Evolutionary conservation across 495 filamentous ascomycete genomes (phyloP), one percentile per base, ranked within the genome.

Genomic region (Trichoderma reesei): DNA sequence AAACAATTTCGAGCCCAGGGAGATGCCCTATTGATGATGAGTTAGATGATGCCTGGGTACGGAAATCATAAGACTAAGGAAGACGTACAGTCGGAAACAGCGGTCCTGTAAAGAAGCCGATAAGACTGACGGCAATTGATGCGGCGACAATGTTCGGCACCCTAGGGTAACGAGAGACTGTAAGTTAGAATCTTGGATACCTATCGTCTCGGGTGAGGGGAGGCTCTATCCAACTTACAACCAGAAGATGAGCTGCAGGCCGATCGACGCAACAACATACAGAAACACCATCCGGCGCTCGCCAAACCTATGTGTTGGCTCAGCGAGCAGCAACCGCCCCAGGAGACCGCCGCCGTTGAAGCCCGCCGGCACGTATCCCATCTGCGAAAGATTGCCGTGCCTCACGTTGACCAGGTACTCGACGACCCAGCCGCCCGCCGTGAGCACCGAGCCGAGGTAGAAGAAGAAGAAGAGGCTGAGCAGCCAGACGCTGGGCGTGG

Each of bases 91-190:
- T 77, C 5, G 78, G 72, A 64, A 82, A 83, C 41, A 76, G 73
- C 0, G 78, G 78, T 2, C 76, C 86, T 0, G 86, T 73, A 71
- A 91, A 89, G 78, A 92, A 90, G 3, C 89, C 89, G 18, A 88
- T 79, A 8, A 91, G 71, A 18, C 83, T 79, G 41, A 90, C 80
- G 16, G 87, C 85, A 18, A 90, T 80, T 3, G 87, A 87, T 11
- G 86, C 88, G 41, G 86, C 85, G 68, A 87, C 83, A 72, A 91
- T 88, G 62, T 87, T 82, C 5, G 89, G 89, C 1, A 90, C 85
- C 9, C 69, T 71, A 36, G 16, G 1, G 36, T 42, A 9, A 36
- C 42, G n/a, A n/a, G n/a, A n/a, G n/a, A 34, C 39, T 63, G 16
- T 36, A 16, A 36, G 33, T 26, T n/a, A 18, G n/a, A 13, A 87